A percentile compares a stretch with the other conserved stretches of the same genome.
phyloP scores from a whole-genome alignment of 148 eudicot species.

The Diospyros kaki region DNA sequence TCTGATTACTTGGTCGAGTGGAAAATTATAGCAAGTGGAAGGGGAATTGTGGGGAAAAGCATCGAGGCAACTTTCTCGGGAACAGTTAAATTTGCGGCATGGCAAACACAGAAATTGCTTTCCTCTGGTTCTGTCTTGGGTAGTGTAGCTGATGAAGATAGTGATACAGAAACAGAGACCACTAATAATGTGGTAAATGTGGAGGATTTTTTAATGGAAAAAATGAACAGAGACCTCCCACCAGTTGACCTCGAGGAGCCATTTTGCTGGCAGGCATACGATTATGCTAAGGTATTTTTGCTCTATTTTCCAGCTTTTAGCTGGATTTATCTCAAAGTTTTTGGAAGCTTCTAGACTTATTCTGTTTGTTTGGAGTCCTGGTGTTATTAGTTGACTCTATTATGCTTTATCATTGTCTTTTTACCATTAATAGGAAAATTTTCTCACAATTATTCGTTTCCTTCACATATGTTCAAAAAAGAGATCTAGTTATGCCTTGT shows the following conservation, averaged over 20 bases:
- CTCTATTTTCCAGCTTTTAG: conserved; percentile 1
- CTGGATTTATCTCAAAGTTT: neutral
- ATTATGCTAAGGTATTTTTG: conserved; percentile 80
- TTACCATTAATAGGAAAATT: neutral
- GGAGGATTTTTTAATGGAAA: conserved; percentile 72
- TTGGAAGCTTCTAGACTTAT: neutral
- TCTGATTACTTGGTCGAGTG: conserved; percentile 84
- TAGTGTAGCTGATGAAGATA: conserved; percentile 63
- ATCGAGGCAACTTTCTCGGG: conserved; percentile 96
- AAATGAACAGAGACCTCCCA: conserved; percentile 84
- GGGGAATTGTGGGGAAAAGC: conserved; percentile 83
- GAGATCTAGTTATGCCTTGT: too few species aligned
- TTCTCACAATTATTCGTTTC: neutral
- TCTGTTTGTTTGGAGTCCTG: neutral
- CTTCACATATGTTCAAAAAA: neutral
- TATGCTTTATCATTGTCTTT: conserved; percentile 11
- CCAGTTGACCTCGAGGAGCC: conserved; percentile 94
- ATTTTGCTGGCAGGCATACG: conserved; percentile 94
- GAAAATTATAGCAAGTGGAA: conserved; percentile 75
- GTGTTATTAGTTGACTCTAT: conserved; percentile 4
- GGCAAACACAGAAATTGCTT: conserved; percentile 50
- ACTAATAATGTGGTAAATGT: conserved; percentile 59
- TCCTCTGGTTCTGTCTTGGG: conserved; percentile 41
- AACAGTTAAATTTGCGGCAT: conserved; percentile 77
- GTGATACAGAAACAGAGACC: conserved; percentile 67